Evolutionary conservation across 2,329 filamentous ascomycete species (phyloP), one percentile per base, ranked within the genome.

Genomic region (Paraphoma sp.): DNA sequence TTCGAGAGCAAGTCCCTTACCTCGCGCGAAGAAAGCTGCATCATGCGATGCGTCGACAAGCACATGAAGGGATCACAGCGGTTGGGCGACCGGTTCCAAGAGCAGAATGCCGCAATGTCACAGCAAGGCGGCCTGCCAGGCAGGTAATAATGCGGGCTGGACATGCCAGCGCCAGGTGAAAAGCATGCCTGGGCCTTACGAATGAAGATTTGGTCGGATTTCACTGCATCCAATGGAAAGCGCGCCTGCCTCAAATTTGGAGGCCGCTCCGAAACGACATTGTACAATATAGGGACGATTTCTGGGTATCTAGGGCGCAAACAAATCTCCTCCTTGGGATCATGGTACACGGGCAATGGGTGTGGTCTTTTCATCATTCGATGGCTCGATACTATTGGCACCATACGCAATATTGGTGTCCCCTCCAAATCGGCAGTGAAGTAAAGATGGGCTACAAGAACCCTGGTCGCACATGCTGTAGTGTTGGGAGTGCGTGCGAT

Each of bases 1-100:
- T 99, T 99, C 86, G 96, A 93, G 74, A 96, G 93, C 82, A 98
- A 98, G 83, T 91, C 92, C 47, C 87, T 99, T 65, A 89, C 91
- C 62, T 86, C 88, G 67, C 89, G 92, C 76, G 95, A 99, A 82
- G 90, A 91, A 74, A 89, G 91, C 77, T 99, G 95, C 82, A 88
- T 98, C 72, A 89, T 92, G 81, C 91, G 93, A 72, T 99, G 95
- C 80, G 93, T 98, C 60, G 90, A 95, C 81, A 99, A 99, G 84
- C 92, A 92, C 80, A 89, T 98, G 84, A 95, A 96, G 78, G 89
- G 89, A 62, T 92, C 92, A 64, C 92, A 95, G 80, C 89, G 95
- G 59, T 84, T 99, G 70, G 92, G 93, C 72, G 91, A 96, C 80
- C 87, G 95, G 63, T 99, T 98, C 86, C 87, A 89, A 74, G 87